Base-by-base conservation (phyloP, 2,329 filamentous ascomycete genomes). In the Aspergillus arachidicola region DNA sequence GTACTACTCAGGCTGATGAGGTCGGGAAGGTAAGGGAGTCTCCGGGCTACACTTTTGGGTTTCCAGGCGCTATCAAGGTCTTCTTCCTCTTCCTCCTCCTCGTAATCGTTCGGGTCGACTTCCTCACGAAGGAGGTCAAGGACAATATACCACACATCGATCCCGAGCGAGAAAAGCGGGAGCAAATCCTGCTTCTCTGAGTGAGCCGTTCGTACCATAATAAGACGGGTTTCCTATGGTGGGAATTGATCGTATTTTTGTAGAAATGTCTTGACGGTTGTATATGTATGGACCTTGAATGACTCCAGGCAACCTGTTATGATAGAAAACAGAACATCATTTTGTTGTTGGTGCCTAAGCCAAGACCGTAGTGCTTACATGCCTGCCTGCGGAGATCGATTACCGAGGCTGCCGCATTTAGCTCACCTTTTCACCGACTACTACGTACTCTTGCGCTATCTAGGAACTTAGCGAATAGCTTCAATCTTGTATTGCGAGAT, bases 131-230 rank as follows among this genome's bases (percentile, higher is more conserved):
- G 54, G n/a, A 57, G 30, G 26, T 57, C 54, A 19, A 41, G 10
- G 21, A 57, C 23, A 16, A 57, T 57, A 11, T 57, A 57, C 54
- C 54, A 57, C 54, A 57, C 34, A 21, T 57, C 54, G 2, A 41
- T 0, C 16, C 38, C 38, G 38, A 41, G 38, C 2, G 38, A 41
- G 6, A 41, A 41, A 41, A 41, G 38, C 19, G 38, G 38, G 16
- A 14, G 19, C 38, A n/a, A 1, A n/a, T n/a, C 16, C 16, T 41
- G 38, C 2, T 19, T 14, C 16, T 19, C 38, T 9, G 16, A 41
- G 16, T 16, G 7, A 41, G 38, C 2, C 9, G 38, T 7, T n/a
- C 3, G 16, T 41, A 16, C 16, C 38, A 41, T 41, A 1, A 6
- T 10, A n/a, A 9, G 16, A 41, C 2, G 3, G 14, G 3, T n/a